Evolutionary conservation across 179 eudicot genomes (phyloP), one percentile per base, ranked within the genome.

Genomic region (Vitellaria paradoxa): DNA sequence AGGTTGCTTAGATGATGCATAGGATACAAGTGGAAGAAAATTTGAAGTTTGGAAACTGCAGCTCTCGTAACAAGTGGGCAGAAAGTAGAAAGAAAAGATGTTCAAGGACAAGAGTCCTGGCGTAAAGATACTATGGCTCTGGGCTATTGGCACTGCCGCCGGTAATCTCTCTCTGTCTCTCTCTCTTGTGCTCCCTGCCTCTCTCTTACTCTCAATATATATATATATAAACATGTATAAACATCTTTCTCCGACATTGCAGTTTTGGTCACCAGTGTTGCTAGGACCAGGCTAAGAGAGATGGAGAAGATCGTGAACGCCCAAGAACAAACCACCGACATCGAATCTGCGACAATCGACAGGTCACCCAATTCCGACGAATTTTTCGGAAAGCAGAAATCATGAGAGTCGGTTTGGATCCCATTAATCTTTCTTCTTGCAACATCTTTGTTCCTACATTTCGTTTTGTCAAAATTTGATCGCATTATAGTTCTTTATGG

Each of bases 61-160:
- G 37, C 37, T 30, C 2, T 30, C 37, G 37, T 2, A 30, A 30
- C 37, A 14, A 37, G 15, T 15, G 17, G 8, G 9, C 40, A 73
- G 10, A 18, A 26, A 13, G 21, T 30, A 30, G 15, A 56, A 57
- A 20, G 42, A 57, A 61, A 45, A n/a, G 1, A 88, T 89, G 93
- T 85, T 88, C 87, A 87, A 79, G 77, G 90, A 88, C 70, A 92
- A 87, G 79, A 89, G 93, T 15, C 84, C 97, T 20, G 97, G 93
- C 64, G 76, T 92, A 6, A 92, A 92, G 86, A 92, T 92, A 82
- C 90, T 92, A 6, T 92, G 97, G 97, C 18, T 92, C 11, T 92
- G 97, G 97, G 86, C 97, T 26, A 74, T 92, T 78, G 96, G 96
- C 76, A 91, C 96, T 52, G 96, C 97, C 57, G 89, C 88, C 30